A percentile compares a stretch with the other conserved stretches of the same genome.
Evolutionary conservation across 441 rosid species (phyloP).

Genomic region (Pelargonium australe): DNA sequence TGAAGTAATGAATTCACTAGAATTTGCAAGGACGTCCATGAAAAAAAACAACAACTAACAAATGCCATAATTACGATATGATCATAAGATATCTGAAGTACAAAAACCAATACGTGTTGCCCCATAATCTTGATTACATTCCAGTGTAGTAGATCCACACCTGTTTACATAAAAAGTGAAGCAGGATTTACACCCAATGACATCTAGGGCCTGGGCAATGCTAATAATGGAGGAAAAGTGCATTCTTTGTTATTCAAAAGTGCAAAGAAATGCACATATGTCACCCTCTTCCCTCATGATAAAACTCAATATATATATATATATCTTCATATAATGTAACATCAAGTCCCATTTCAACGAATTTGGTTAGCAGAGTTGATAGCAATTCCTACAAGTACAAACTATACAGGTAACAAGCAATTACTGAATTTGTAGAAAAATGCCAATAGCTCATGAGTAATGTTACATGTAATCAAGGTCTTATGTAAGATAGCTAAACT

Average conservation of each 20-base stretch:
- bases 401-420: constrained; percentile 6
- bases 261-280: neutral
- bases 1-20: neutral
- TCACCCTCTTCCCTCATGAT: neutral
- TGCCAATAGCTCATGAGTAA: neutral
- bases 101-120: neutral
- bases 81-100: neutral
- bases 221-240: neutral
- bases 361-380: neutral
- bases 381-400: neutral
- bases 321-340: neutral
- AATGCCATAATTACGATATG: neutral
- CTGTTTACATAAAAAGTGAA: neutral
- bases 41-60: neutral
- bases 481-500: neutral
- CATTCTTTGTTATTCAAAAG: neutral
- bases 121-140: neutral
- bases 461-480: neutral
- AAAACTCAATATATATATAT: neutral
- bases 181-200: neutral
- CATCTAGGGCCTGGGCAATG: neutral
- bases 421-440: neutral
- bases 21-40: neutral
- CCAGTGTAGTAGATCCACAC: neutral
- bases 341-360: neutral